phyloP scores from a whole-genome alignment of 129 eudicot species.

The Apium graveolens region DNA sequence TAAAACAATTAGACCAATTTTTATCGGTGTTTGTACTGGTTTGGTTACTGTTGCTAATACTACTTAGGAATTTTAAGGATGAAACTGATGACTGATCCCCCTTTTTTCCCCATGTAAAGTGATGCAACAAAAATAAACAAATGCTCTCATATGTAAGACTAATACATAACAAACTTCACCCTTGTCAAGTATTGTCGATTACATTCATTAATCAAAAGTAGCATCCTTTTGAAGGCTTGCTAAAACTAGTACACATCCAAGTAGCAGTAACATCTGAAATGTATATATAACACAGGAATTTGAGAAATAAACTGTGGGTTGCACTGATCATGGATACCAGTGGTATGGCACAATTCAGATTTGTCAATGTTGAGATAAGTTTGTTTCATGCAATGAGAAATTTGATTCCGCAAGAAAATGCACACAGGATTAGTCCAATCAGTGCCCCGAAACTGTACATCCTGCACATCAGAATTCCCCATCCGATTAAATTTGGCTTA shows the following conservation, averaged over 20 bases:
- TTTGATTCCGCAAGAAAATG: slow-evolving; percentile 9
- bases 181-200: neutral
- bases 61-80: too few species aligned
- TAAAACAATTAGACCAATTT: too few species aligned
- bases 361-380: neutral
- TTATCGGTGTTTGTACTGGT: neutral
- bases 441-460: slow-evolving; percentile 9
- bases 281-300: neutral
- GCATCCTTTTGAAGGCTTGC: neutral
- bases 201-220: neutral
- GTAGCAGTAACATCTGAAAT: neutral
- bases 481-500: neutral
- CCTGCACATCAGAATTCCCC: neutral
- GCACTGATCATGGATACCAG: too few species aligned
- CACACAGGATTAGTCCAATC: neutral
- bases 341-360: neutral
- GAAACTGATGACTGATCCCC: too few species aligned
- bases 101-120: too few species aligned
- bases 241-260: neutral
- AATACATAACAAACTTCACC: too few species aligned
- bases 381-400: slow-evolving; percentile 6
- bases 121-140: neutral
- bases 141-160: neutral
- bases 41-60: neutral
- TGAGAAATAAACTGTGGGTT: neutral